phyloP scores from a whole-genome alignment of 176 grass and related monocot species.

The bread wheat (Triticum aestivum) region DNA sequence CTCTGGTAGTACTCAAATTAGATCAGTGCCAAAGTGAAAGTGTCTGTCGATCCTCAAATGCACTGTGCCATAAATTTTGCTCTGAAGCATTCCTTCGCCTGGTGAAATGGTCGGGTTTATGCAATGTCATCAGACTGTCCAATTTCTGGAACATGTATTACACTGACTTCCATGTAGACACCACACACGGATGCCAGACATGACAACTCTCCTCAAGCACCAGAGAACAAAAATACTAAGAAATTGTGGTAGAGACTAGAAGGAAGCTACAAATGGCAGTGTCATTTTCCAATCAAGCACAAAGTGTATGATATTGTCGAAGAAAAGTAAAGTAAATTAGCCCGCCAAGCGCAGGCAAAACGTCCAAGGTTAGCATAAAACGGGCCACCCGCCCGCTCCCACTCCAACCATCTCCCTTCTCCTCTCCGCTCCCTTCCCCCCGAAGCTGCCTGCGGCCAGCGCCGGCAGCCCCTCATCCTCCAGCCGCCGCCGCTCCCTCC shows the following conservation, averaged over 20 bases:
- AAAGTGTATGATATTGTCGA: not conserved
- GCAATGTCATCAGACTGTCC: not conserved
- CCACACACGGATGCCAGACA: not conserved
- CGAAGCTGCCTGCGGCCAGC: too few relatives aligned
- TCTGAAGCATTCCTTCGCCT: not conserved
- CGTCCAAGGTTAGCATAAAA: conserved; percentile 19
- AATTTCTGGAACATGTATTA: not conserved
- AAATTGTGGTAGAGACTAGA: not conserved
- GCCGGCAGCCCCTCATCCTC: not conserved
- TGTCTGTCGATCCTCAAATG: too few relatives aligned
- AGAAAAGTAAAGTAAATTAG: not conserved
- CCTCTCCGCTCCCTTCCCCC: not conserved
- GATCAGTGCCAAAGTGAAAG: too few relatives aligned
- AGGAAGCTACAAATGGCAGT: not conserved
- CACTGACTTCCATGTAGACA: not conserved
- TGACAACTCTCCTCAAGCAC: not conserved
- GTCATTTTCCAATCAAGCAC: not conserved
- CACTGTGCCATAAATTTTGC: not conserved
- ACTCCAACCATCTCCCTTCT: conserved; percentile 41
- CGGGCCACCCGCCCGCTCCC: conserved; percentile 24
- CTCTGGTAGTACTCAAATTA: too few relatives aligned
- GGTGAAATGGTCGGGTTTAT: not conserved
- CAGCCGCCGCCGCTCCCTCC: not conserved
- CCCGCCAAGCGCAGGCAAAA: not conserved
- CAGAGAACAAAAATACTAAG: not conserved